Base-by-base conservation (phyloP, 2,329 filamentous ascomycete species). In the Davidsoniella eucalypti region DNA sequence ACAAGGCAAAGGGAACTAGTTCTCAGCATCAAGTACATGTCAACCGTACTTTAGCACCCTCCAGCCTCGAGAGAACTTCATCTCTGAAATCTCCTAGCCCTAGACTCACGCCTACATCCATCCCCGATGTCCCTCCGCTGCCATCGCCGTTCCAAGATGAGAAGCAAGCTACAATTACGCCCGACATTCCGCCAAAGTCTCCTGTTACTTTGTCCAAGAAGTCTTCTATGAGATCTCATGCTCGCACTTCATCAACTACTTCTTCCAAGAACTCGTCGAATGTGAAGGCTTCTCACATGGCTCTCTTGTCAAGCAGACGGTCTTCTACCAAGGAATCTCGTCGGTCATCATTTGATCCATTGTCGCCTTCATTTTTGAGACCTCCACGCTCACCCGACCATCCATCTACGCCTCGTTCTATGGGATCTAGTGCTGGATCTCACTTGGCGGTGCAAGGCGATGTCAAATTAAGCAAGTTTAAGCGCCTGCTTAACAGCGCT, bases 401-500 rank as follows among this genome's bases (percentile, higher is more conserved):
- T 17, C 45, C n/a, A 8, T 37, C 40, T n/a, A 47, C 44, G n/a
- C 37, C 51, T 1, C 36, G 47, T 3, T 44, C 38, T 29, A 21
- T 25, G 8, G 10, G 37, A n/a, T 40, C 41, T 8, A 16, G 33
- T 10, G 6, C 48, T 3, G 29, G 38, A 5, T 46, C 44, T 7
- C 14, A 21, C 2, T 18, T 18, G n/a, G 21, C 42, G 8, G 16
- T 18, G 7, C 45, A 43, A 14, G 36, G 33, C 10, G 47, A 49
- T 9, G 39, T 17, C 49, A 67, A 63, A 38, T 60, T 61, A 1
- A 62, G 61, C 50, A 67, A 63, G 52, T 56, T 71, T 2, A 63
- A 66, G 43, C 62, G 68, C 8, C 56, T 72, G 25, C 55, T 71
- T 12, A 66, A 60, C 54, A 56, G 61, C 54, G 54, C 62, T 25